These are phyloP conservation scores for Angomonas ambiguus DNA, from an alignment of 208 protist species.

Conservation along the genomic window DNA sequence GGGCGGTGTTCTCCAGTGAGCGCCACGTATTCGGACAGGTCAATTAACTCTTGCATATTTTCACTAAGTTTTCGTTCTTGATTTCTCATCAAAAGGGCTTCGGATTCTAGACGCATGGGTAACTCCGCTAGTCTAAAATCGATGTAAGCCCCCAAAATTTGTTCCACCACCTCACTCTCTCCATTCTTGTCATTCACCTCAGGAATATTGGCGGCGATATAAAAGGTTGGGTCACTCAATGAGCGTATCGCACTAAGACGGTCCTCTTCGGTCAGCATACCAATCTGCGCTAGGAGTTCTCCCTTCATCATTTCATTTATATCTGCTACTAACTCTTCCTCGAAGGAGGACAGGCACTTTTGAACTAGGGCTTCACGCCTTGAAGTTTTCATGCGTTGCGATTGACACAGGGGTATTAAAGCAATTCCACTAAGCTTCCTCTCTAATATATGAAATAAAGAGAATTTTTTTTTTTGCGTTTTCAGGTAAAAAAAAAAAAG, in stretches of 20 bases:
- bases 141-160: conserved; percentile 26
- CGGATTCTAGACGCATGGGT: conserved; percentile 70
- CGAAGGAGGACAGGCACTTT: too few species aligned
- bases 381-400: too few species aligned
- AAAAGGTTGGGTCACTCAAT: conserved; percentile 21
- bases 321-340: too few species aligned
- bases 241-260: conserved; percentile 26
- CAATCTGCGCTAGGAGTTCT: conserved; percentile 9
- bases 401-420: too few species aligned
- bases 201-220: conserved; percentile 12
- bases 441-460: too few species aligned
- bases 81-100: conserved; percentile 44
- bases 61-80: conserved; percentile 61
- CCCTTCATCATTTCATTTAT: too few species aligned
- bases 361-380: too few species aligned
- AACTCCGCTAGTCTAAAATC: conserved; percentile 50
- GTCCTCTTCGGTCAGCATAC: conserved; percentile 31
- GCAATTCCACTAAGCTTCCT: too few species aligned
- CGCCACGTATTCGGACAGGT: conserved; percentile 52
- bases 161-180: background rate
- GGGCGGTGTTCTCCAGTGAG: conserved; percentile 13
- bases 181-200: background rate
- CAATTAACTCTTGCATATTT: conserved; percentile 58
- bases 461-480: too few species aligned
- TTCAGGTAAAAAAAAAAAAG: too few species aligned